phyloP scores from a whole-genome alignment of 305 asterid species.

The Andrographis paniculata region DNA sequence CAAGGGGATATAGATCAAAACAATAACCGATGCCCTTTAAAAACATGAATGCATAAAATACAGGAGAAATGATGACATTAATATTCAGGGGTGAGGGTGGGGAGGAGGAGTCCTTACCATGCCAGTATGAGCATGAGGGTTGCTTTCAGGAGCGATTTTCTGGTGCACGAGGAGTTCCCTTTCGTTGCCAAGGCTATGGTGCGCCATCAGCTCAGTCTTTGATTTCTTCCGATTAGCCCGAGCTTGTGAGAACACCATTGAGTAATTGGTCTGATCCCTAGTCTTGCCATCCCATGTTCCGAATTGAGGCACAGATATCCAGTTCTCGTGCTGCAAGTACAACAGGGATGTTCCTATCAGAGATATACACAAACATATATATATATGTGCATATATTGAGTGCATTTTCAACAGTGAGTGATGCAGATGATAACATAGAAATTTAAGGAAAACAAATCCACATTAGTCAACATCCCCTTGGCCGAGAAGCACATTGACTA shows the following conservation, averaged over 20 bases:
- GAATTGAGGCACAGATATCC: not conserved
- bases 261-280: not conserved
- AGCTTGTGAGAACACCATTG: not conserved
- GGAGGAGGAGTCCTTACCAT: not conserved
- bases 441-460: not conserved
- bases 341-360: not conserved
- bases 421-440: not conserved
- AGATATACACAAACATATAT: not conserved
- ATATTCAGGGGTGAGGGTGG: no score
- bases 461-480: conserved; percentile 28
- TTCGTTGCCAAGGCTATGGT: not conserved
- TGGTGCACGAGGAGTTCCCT: not conserved
- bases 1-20: not conserved
- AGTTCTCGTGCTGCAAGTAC: not conserved
- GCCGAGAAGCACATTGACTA: conserved; percentile 23
- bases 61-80: no score
- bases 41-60: no score
- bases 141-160: not conserved
- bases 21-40: no score
- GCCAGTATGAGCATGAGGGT: not conserved
- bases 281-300: not conserved
- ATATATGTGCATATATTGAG: not conserved
- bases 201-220: not conserved
- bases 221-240: not conserved
- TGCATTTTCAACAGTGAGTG: not conserved